Percentiles rank a stretch among this genome's conserved stretches.
phyloP scores from a whole-genome alignment of 176 grass and related monocot genomes.

The Paspalum notatum region DNA sequence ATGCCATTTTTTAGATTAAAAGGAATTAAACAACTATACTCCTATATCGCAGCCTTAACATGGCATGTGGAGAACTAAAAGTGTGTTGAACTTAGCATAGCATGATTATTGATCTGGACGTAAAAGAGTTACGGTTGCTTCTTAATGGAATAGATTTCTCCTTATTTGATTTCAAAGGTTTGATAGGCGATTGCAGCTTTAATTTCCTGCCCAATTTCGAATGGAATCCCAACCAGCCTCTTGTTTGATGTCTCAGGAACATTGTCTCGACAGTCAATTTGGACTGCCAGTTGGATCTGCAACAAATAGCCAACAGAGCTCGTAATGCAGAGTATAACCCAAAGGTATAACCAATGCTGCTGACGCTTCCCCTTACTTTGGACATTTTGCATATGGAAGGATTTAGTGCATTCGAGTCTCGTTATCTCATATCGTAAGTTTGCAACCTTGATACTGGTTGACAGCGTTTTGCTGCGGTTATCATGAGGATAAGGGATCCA shows the following conservation, averaged over 20 bases:
- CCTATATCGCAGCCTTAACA: not conserved
- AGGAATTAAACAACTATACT: no score
- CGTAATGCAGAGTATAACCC: conserved; percentile 93
- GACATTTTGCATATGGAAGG: not conserved
- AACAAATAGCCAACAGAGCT: conserved; percentile 66
- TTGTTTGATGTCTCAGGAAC: conserved; percentile 62
- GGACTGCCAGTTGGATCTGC: conserved; percentile 75
- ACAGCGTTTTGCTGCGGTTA: conserved; percentile 84
- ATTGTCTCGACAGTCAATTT: conserved; percentile 88
- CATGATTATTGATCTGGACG: not conserved
- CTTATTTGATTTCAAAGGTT: not conserved
- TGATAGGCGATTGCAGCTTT: not conserved
- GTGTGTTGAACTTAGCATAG: not conserved
- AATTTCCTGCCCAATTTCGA: not conserved
- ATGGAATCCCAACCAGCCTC: not conserved
- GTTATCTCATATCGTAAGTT: not conserved
- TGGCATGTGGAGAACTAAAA: not conserved
- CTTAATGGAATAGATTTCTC: not conserved
- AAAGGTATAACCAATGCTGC: conserved; percentile 45
- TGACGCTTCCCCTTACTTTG: no score
- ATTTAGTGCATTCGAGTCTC: not conserved
- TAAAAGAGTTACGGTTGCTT: not conserved
- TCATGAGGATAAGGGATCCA: conserved; percentile 96
- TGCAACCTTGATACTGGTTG: conserved; percentile 13
- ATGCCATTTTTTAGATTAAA: not conserved